Conservation (phyloP, 2,329 filamentous ascomycete species). For the Stachybotrys chlorohalonatus region DNA sequence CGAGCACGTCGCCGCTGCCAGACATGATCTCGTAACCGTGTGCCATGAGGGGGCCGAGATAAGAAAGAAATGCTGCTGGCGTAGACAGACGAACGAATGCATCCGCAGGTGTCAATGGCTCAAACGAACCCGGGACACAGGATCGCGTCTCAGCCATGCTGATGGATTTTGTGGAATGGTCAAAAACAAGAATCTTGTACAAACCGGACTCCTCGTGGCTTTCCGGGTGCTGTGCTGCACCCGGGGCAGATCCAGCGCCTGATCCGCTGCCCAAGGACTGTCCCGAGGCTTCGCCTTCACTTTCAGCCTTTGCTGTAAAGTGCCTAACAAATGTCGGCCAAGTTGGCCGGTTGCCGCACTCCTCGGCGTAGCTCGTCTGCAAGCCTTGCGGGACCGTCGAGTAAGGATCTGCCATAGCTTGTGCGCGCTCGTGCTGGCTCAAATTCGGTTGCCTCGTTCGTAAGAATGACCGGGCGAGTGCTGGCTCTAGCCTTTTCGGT, state of each 20-base stretch:
- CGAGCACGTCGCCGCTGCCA: conserved; percentile 51
- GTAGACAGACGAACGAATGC: conserved; percentile 52
- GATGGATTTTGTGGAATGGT: conserved; percentile 48
- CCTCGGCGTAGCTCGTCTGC: conserved; percentile 36
- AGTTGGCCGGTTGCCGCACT: conserved; percentile 25
- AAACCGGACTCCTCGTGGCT: conserved; percentile 4
- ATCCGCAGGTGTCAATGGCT: conserved; percentile 47
- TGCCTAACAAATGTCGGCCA: conserved; percentile 27
- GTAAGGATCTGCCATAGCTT: conserved; percentile 25
- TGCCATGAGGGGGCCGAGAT: conserved; percentile 48
- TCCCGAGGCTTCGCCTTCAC: not conserved
- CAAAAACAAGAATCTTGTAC: conserved; percentile 61
- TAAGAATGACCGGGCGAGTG: conserved; percentile 16
- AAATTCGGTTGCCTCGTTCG: conserved; percentile 1
- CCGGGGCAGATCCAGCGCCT: not conserved
- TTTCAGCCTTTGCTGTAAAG: conserved; percentile 5
- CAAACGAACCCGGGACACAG: conserved; percentile 35
- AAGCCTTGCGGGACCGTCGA: conserved; percentile 37
- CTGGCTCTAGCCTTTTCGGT: conserved; percentile 15
- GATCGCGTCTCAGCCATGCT: conserved; percentile 53
- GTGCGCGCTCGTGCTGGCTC: conserved; percentile 5
- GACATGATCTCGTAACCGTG: conserved; percentile 61
- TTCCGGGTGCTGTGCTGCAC: not conserved
- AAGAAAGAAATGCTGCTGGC: conserved; percentile 55
- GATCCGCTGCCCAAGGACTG: not conserved